Base-by-base conservation (phyloP, 768 basidiomycete genomes). In the Suillus alpinus region DNA sequence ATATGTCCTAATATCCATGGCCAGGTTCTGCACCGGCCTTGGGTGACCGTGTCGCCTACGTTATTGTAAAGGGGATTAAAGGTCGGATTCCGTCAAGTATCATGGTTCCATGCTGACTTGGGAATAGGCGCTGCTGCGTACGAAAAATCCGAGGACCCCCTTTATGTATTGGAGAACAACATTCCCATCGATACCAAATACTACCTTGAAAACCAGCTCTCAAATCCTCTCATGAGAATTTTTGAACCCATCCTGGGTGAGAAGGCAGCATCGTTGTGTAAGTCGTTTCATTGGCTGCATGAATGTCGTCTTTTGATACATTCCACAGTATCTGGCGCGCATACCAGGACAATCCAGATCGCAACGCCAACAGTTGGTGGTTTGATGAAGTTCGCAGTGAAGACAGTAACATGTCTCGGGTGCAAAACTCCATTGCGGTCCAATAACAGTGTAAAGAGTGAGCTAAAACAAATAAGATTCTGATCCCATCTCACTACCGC, bases 41-140 rank as follows among this genome's bases (percentile, higher is more conserved):
- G 20, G 97, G 97, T 61, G 97, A 99, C 72, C 96, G 97, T 75
- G 97, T 98, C 1, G 96, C 97, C 6, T 99, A 98, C 78, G 96
- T 98, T 46, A 98, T 99, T 70, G 84, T 98, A 73, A 98, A 99
- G 73, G 94, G 93, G 5, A 89, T 91, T 62, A 98, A 96, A 80
- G 94, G 92, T 90, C 61, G 14, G 69, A 60, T 36, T n/a, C 2
- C 20, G 20, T 7, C 23, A 39, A 39, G 16, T 12, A 29, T 26
- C 23, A 26, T 55, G 6, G 6, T 32, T 32, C 31, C 32, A 41
- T 60, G 14, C 64, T 32, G 13, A 2, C 3, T 2, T 46, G 1
- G 6, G n/a, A 52, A 8, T n/a, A 93, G 92, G 94, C 67, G 96
- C 97, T 13, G 94, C 95, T 16, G 97, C 96, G 16, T 99, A 97